Base-by-base conservation (phyloP, 805 yeast genomes). In the Zygoascus tannicola region DNA sequence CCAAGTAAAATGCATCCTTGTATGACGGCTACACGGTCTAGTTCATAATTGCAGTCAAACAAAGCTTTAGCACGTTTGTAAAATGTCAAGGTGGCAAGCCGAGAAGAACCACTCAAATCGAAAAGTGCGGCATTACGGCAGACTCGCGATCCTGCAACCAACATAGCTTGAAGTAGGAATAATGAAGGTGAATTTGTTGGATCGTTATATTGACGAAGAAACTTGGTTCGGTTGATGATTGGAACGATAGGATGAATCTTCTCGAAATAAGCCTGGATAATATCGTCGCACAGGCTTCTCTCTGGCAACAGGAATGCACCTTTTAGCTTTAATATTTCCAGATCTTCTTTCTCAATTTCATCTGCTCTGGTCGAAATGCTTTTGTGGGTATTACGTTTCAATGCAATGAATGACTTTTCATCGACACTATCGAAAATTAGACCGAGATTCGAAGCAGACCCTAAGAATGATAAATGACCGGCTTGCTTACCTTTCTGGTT, bases 281-380 rank as follows among this genome's bases (percentile, higher is more conserved):
- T 67, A 51, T 76, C 82, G 50, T 73, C 74, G 44, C 80, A 73
- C 14, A 81, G 65, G 10, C 72, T 76, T 35, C 69, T 62, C 3
- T 74, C 69, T 1, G 94, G 94, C 18, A 85, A 60, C 40, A 75
- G 62, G 54, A 84, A 84, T 4, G 88, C 85, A 4, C 88, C 90
- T 45, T 78, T 66, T 45, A 77, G 54, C 52, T 76, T 72, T 48
- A 84, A 65, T 35, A 80, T 71, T 55, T 79, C 80, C 54, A 81
- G 66, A 50, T 83, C 88, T 21, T 74, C 81, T 2, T 76, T 69
- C 53, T 78, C 82, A 12, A 69, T 49, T 22, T 54, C 59, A 40
- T 56, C 56, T 37, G 56, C 45, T 20, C 59, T 49, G 37, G 46
- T 64, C 40, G 47, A 26, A 3, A 50, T 47, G 12, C 44, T 33